Evolutionary conservation across 768 basidiomycete genomes (phyloP), one percentile per base, ranked within the genome.

Genomic region (Gymnopilus dilepis): DNA sequence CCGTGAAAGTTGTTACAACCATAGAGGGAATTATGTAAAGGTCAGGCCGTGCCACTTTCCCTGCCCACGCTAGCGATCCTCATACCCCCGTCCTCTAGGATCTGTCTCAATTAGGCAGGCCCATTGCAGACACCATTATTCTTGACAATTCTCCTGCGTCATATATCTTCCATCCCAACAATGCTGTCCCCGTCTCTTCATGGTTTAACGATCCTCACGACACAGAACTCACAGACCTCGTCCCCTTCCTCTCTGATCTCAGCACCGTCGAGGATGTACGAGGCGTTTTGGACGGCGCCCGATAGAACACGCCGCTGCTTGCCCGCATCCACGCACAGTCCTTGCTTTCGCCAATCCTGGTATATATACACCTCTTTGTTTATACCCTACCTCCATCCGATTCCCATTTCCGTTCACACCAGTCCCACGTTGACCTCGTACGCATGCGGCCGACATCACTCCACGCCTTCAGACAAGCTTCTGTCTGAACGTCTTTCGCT

Each of bases 181-280:
- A 99, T 73, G 97, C 97, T 38, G 97, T 99, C 4, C 97, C 97
- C 12, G 96, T 99, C 62, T 98, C 97, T 42, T 95, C 94, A 59
- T 99, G 97, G 97, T 99, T 99, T 81, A 99, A 98, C 75, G 95
- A 95, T 76, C 96, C 96, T 9, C 97, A 98, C 70, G 97, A 99
- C 73, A 97, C 96, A 48, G 97, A 99, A 74, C 84, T 99, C 65
- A 97, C 94, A 40, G 97, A 99, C 76, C 80, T 99, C 54, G 89
- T 95, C 58, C 94, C 95, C 28, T 99, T 99, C 84, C 84, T 99
- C 64, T 79, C 92, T 34, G 97, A 99, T 76, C 83, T 99, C 34
- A 84, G 80, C 33, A 80, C 83, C 24, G 94, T 95, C 33, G 89
- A 89, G 59, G 97, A 99, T 74, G 92, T 99, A 48, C 84, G 97